A percentile compares a stretch with the other conserved stretches of the same genome.
phyloP scores from a whole-genome alignment of 2,329 filamentous ascomycete species.

The Dendryphion nanum region DNA sequence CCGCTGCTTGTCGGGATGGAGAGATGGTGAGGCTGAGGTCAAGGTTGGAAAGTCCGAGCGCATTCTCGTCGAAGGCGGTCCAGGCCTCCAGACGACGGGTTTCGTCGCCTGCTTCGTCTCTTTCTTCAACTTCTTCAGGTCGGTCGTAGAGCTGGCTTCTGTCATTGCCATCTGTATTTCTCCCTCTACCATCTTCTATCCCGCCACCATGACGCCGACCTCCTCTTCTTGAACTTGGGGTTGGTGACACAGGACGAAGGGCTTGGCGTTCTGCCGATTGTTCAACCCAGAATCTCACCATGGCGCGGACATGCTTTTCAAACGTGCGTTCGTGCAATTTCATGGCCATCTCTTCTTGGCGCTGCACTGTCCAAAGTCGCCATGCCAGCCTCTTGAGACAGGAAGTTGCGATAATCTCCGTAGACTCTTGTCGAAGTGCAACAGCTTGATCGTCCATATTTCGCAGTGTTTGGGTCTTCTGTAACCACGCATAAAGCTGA shows the following conservation, averaged over 20 bases:
- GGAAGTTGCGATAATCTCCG: slow-evolving; percentile 46
- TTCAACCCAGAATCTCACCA: slow-evolving; percentile 56
- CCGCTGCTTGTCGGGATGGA: slow-evolving; percentile 15
- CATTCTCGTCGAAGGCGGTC: slow-evolving; percentile 38
- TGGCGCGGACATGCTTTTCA: slow-evolving; percentile 54
- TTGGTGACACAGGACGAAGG: slow-evolving; percentile 20
- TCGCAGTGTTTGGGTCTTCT: slow-evolving; percentile 23
- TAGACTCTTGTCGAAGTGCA: slow-evolving; percentile 46
- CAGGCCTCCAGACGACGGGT: slow-evolving; percentile 35
- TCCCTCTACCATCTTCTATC: slow-evolving; percentile 6
- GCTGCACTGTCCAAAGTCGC: slow-evolving; percentile 55
- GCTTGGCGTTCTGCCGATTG: slow-evolving; percentile 37
- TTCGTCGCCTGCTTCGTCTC: slow-evolving; percentile 22
- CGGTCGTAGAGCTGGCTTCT: too few relatives aligned
- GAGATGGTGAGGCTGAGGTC: slow-evolving; percentile 31
- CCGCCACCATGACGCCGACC: slow-evolving; percentile 9
- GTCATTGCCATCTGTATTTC: too few relatives aligned
- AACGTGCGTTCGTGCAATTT: slow-evolving; percentile 54
- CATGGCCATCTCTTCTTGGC: slow-evolving; percentile 51
- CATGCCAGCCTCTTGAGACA: slow-evolving; percentile 58
- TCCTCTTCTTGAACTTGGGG: slow-evolving; percentile 15
- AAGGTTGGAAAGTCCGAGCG: slow-evolving; percentile 24
- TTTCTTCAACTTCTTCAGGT: not conserved
- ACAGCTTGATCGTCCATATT: slow-evolving; percentile 43
- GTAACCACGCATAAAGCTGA: slow-evolving; percentile 27